Evolutionary conservation across 805 yeast species (phyloP).

Genomic region (Kazachstania kunashirensis): DNA sequence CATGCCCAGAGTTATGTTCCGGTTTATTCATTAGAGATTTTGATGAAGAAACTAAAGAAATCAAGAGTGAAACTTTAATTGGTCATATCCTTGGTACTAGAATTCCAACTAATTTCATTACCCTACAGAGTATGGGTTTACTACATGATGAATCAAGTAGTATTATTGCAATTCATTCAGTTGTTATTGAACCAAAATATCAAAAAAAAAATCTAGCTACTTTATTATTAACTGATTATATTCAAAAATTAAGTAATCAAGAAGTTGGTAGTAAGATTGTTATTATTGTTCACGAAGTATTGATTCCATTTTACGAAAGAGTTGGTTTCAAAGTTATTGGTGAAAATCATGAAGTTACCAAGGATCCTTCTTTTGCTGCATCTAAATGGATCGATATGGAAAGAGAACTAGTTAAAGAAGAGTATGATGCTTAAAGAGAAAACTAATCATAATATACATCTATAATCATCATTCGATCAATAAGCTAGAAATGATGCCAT

Average conservation of each 20-base stretch:
- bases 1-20: constrained; percentile 83
- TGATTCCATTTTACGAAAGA: constrained; percentile 69
- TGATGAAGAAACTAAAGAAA: constrained; percentile 27
- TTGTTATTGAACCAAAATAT: constrained; percentile 68
- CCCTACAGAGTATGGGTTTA: constrained; percentile 24
- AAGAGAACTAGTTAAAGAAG: constrained; percentile 30
- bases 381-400: constrained; percentile 31
- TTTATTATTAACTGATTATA: constrained; percentile 73
- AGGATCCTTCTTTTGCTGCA: constrained; percentile 24
- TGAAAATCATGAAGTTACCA: constrained; percentile 29
- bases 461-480: too few species aligned
- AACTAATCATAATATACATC: neutral
- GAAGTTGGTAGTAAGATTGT: constrained; percentile 72
- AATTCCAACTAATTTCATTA: constrained; percentile 30
- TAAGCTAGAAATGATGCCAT: too few species aligned
- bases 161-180: constrained; percentile 70
- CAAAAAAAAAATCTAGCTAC: constrained; percentile 79
- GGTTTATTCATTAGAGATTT: constrained; percentile 78
- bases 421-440: constrained; percentile 22
- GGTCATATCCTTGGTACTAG: constrained; percentile 81
- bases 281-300: constrained; percentile 58
- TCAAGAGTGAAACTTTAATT: constrained; percentile 50
- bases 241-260: constrained; percentile 82
- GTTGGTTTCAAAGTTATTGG: constrained; percentile 74
- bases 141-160: constrained; percentile 63